Evolutionary conservation across 2,329 filamentous ascomycete species (phyloP).

Genomic region (Penicillium sp.): DNA sequence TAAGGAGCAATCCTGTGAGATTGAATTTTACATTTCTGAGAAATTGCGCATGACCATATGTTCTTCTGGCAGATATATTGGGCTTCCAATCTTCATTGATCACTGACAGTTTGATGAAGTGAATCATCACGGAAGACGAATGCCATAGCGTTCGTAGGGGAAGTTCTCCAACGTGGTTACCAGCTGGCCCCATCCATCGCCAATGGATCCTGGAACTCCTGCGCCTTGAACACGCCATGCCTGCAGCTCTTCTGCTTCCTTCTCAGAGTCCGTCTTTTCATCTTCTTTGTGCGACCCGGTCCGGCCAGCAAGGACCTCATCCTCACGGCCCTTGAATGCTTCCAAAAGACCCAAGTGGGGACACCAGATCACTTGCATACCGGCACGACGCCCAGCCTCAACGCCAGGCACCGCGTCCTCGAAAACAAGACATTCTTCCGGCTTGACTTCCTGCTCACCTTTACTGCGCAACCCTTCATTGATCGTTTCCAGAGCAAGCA

Average conservation of each 20-base stretch:
- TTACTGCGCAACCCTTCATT: slow-evolving; percentile 61
- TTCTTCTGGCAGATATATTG: too few relatives aligned
- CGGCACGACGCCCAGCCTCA: slow-evolving; percentile 80
- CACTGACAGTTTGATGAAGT: too few relatives aligned
- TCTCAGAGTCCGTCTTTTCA: slow-evolving; percentile 39
- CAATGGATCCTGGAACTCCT: slow-evolving; percentile 50
- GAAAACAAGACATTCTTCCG: slow-evolving; percentile 90
- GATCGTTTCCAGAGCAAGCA: slow-evolving; percentile 76
- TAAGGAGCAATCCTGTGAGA: too few relatives aligned
- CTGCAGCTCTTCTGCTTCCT: slow-evolving; percentile 38
- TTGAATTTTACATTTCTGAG: too few relatives aligned
- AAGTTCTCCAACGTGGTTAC: slow-evolving; percentile 53
- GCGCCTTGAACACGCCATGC: slow-evolving; percentile 36
- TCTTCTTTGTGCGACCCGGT: slow-evolving; percentile 63
- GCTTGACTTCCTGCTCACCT: slow-evolving; percentile 59
- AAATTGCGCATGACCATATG: too few relatives aligned
- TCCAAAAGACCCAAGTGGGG: slow-evolving; percentile 73
- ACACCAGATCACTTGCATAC: slow-evolving; percentile 91
- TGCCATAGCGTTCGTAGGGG: slow-evolving; percentile 56
- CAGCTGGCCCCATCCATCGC: slow-evolving; percentile 56
- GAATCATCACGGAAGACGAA: slow-evolving; percentile 33
- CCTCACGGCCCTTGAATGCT: slow-evolving; percentile 70
- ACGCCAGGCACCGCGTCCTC: slow-evolving; percentile 93
- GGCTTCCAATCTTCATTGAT: too few relatives aligned
- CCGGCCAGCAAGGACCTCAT: slow-evolving; percentile 73